Percentiles rank a stretch among this genome's conserved stretches.
Conservation (phyloP, 164 flowering plant species). For the Sedum album region DNA sequence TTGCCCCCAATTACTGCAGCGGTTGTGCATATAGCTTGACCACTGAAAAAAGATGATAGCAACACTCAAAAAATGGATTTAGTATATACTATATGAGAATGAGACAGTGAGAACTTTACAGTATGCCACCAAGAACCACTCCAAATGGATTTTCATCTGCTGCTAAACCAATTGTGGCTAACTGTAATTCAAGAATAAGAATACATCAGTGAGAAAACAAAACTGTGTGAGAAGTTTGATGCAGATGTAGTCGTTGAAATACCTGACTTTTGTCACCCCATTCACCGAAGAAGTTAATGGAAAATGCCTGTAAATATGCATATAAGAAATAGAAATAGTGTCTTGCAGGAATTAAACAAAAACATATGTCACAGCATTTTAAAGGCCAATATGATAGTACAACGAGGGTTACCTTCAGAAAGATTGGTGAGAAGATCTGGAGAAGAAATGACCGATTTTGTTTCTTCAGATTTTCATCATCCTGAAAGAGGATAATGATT, state of each 20-base stretch:
- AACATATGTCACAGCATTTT: not conserved
- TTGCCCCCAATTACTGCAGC: conserved; percentile 97
- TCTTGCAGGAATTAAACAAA: not conserved
- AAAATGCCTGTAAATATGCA: conserved; percentile 68
- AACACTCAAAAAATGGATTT: not conserved
- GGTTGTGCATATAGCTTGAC: conserved; percentile 87
- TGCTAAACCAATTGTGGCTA: conserved; percentile 95
- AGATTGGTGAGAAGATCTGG: conserved; percentile 86
- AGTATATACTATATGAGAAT: not conserved
- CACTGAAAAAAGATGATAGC: conserved; percentile 37
- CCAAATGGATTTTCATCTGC: conserved; percentile 96
- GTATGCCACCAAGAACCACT: conserved; percentile 92
- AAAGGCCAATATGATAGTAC: not conserved
- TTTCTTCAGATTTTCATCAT: conserved; percentile 73
- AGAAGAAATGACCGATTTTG: conserved; percentile 49
- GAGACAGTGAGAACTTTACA: conserved; percentile 38
- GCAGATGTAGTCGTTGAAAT: conserved; percentile 13
- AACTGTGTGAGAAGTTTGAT: not conserved
- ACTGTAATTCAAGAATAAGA: conserved; percentile 37
- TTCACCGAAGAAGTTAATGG: conserved; percentile 95
- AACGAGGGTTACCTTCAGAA: conserved; percentile 54
- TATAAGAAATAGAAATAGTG: not conserved
- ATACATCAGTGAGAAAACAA: conserved; percentile 9
- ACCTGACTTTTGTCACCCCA: conserved; percentile 99
- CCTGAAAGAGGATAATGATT: conserved; percentile 32